Percentiles rank a stretch among this genome's conserved stretches.
Conservation (phyloP, 2,329 filamentous ascomycete species). For the Fusarium longipes region DNA sequence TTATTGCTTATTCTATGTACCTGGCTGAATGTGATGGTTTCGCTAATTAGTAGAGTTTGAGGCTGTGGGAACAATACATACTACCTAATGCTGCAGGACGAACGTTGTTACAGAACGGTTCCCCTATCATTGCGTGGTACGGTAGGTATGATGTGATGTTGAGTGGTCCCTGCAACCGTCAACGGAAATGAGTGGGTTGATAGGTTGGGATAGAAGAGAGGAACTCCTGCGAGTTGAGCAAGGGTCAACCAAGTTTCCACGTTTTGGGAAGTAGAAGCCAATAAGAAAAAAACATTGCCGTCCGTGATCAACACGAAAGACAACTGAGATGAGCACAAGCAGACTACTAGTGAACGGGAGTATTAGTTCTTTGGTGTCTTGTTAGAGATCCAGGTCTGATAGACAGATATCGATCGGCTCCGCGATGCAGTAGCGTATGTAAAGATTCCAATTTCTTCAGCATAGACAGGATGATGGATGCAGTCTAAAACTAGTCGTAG, state of each 20-base stretch:
- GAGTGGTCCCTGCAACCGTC: slow-evolving; percentile 16
- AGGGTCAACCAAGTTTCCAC: slow-evolving; percentile 21
- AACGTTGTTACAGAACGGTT: background rate
- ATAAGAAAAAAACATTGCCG: slow-evolving; percentile 10
- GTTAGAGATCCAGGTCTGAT: background rate
- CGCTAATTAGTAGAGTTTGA: background rate
- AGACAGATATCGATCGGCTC: background rate
- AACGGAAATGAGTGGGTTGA: slow-evolving; percentile 40
- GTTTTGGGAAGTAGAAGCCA: slow-evolving; percentile 12
- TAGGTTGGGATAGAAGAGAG: slow-evolving; percentile 16
- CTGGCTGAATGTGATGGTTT: background rate
- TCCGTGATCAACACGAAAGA: background rate
- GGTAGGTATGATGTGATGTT: background rate
- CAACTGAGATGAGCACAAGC: background rate
- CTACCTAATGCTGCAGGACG: background rate
- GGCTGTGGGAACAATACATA: slow-evolving; percentile 5
- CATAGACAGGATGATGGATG: slow-evolving; percentile 36
- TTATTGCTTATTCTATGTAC: slow-evolving; percentile 15
- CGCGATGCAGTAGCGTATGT: slow-evolving; percentile 20
- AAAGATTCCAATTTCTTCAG: slow-evolving; percentile 13
- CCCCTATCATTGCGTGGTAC: slow-evolving; percentile 15
- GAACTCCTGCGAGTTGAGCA: slow-evolving; percentile 30
- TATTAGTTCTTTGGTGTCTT: background rate
- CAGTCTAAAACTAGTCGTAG: slow-evolving; percentile 24
- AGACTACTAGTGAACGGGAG: background rate